Base-by-base conservation (phyloP, 495 filamentous ascomycete species). In the Neurospora sp. region DNA sequence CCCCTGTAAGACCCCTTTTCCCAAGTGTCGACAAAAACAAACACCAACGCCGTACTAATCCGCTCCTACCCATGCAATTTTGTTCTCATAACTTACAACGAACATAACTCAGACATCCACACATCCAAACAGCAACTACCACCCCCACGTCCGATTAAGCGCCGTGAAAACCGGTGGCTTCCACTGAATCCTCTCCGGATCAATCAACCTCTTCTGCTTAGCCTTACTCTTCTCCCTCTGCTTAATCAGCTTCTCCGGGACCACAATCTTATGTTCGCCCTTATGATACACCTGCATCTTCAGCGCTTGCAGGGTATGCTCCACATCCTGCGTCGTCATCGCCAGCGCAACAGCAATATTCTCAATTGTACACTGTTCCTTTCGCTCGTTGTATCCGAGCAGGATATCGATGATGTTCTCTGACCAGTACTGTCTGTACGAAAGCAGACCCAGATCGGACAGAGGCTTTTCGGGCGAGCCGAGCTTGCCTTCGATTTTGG, bases 391-490 rank as follows among this genome's bases (percentile, higher is more conserved):
- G 65, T 82, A 84, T 65, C 91, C 89, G 22, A 94, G 83, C 40
- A 99, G 84, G 22, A 96, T 78, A 71, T 97, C 94, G 4, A 97
- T 87, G 65, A 99, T 91, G 14, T 92, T 94, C 79, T 98, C 94
- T 22, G 93, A 92, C 96, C 96, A 99, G 82, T 97, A 99, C 69
- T 96, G 94, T 65, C 96, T 88, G 81, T 99, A 99, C 70, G 93
- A 91, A 22, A 99, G 85, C 37, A 99, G 82, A 69, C 96, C 96
- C 45, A 99, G 80, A 85, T 99, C 96, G 72, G 92, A 96, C 3
- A 99, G 90, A 0, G 96, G 96, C 79, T 99, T 99, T 80, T 99
- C 96, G 1, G 96, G 96, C 7, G 93, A 96, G 12, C 96, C 96
- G 5, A 97, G 89, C 81, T 97, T 98, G 74, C 89, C 90, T 82